Conservation (phyloP, 192 early-diverging fungal species). For the Coemansia sp. region DNA sequence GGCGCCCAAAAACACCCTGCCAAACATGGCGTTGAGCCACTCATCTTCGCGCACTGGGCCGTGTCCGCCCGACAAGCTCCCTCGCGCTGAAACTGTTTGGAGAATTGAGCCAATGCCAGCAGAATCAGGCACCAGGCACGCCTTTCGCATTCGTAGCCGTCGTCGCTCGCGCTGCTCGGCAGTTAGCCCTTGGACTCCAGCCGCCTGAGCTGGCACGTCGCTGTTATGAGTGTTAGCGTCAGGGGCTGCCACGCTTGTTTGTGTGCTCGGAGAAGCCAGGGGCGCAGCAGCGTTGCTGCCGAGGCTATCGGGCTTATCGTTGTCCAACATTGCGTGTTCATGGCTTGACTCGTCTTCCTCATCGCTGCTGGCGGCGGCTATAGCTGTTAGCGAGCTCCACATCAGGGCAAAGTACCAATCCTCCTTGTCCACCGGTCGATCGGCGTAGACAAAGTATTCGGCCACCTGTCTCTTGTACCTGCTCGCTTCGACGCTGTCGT, state of each 20-base stretch:
- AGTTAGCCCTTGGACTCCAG: conserved; percentile 8
- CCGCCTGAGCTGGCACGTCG: background rate
- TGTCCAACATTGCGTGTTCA: background rate
- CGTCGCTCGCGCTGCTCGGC: conserved; percentile 24
- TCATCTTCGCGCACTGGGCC: conserved; percentile 59
- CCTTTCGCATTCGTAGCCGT: conserved; percentile 30
- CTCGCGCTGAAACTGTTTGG: conserved; percentile 33
- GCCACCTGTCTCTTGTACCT: conserved; percentile 34
- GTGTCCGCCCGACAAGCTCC: conserved; percentile 22
- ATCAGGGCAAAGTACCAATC: conserved; percentile 87
- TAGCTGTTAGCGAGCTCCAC: conserved; percentile 61
- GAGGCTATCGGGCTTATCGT: background rate
- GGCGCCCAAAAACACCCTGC: conserved; percentile 75
- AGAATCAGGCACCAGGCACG: conserved; percentile 42
- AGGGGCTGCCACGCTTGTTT: background rate
- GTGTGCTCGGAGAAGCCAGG: background rate
- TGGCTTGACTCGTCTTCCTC: conserved; percentile 23
- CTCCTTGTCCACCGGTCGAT: conserved; percentile 76
- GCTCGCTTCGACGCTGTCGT: conserved; percentile 13
- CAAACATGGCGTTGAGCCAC: conserved; percentile 88
- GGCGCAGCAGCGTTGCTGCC: background rate
- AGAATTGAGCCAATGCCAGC: conserved; percentile 31
- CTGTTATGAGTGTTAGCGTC: background rate
- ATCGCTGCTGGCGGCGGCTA: conserved; percentile 21
- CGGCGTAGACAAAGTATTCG: conserved; percentile 64